Conservation (phyloP, 2,329 filamentous ascomycete species). For the Pseudogymnoascus sp. region DNA sequence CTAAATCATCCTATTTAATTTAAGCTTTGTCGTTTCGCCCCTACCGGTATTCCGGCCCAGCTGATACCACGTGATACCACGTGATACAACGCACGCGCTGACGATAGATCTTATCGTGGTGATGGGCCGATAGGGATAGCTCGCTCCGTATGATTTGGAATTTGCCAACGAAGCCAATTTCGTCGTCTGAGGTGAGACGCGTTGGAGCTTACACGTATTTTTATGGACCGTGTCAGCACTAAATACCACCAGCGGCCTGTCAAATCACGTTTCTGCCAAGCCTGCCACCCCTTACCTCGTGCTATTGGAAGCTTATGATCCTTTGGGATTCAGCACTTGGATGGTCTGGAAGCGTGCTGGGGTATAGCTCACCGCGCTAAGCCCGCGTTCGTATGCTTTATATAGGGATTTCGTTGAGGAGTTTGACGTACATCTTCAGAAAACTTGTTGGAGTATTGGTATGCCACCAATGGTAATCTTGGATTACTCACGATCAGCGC, state of each 20-base stretch:
- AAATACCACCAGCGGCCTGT: neutral
- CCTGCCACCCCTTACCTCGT: neutral
- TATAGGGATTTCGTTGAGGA: neutral
- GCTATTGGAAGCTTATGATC: neutral
- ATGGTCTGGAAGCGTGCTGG: neutral
- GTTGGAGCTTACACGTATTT: neutral
- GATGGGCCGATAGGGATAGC: neutral
- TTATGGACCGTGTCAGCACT: slow-evolving; percentile 3
- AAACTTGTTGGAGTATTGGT: neutral
- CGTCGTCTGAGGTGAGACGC: slow-evolving; percentile 4
- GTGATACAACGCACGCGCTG: neutral
- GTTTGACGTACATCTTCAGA: neutral
- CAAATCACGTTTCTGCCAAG: neutral
- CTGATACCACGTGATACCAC: neutral
- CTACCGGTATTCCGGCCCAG: neutral
- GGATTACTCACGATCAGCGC: neutral
- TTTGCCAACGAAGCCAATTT: neutral
- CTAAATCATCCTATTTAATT: neutral
- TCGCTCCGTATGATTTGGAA: neutral
- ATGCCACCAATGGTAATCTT: neutral
- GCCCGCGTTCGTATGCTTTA: neutral
- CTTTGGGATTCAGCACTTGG: neutral
- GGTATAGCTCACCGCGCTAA: neutral
- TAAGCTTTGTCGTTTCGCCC: neutral
- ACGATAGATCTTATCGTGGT: neutral